Conservation (phyloP, 441 rosid species). For the Capsella rubella region DNA sequence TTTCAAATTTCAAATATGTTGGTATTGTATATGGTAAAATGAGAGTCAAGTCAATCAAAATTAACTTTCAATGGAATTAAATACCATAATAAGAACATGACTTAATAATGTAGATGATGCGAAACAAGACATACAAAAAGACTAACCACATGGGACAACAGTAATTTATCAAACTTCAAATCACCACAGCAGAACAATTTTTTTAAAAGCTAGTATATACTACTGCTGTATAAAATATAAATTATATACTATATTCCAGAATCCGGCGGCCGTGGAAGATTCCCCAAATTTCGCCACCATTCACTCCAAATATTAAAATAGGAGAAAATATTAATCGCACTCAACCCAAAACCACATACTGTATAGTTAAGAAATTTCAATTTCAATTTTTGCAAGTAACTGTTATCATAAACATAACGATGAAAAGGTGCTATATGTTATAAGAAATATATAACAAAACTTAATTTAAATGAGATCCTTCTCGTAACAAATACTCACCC, state of each 20-base stretch:
- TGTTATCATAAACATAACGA: constrained; percentile 1
- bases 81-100: constrained; percentile 23
- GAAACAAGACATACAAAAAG: constrained; percentile 27
- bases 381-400: neutral
- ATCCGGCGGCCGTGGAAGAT: constrained; percentile 63
- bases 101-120: constrained; percentile 32
- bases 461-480: constrained; percentile 17
- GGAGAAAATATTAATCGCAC: neutral
- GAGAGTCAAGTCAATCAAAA: constrained; percentile 17
- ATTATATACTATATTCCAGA: constrained; percentile 34
- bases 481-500: too few relatives aligned
- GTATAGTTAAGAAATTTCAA: neutral
- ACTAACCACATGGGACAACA: constrained; percentile 43
- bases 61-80: constrained; percentile 2
- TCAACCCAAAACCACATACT: constrained; percentile 4
- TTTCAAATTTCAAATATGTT: constrained; percentile 21
- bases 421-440: neutral
- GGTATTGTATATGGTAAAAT: neutral
- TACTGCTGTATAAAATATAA: neutral
- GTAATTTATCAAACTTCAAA: constrained; percentile 37
- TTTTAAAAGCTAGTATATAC: too few relatives aligned
- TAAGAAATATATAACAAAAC: constrained; percentile 4
- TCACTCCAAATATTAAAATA: constrained; percentile 51
- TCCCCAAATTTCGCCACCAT: constrained; percentile 79
- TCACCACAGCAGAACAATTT: neutral